Conservation (phyloP, 2,329 filamentous ascomycete genomes). For the Drechslerella dactyloides region DNA sequence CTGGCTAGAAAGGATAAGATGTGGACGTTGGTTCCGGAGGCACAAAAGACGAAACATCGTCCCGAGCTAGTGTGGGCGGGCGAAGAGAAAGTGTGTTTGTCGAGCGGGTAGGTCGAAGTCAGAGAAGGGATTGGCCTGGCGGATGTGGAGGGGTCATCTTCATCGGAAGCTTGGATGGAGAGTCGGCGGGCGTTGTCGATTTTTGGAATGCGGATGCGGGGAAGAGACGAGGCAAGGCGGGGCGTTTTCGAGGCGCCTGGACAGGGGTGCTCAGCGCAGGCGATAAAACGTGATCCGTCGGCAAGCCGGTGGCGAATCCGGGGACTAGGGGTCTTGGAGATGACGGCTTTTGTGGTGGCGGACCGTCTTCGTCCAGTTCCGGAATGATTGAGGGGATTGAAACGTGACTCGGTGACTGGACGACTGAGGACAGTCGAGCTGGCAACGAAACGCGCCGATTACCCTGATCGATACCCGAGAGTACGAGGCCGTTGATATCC, state of each 20-base stretch:
- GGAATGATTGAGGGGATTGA: too few relatives aligned
- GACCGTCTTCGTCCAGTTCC: too few relatives aligned
- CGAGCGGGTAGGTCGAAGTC: not conserved
- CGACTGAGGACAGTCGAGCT: conserved; percentile 18
- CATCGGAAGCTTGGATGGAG: not conserved
- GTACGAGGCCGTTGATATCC: conserved; percentile 18
- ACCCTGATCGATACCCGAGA: conserved; percentile 22
- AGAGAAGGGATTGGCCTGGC: not conserved
- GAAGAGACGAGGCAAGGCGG: conserved; percentile 9
- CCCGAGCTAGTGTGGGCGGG: not conserved
- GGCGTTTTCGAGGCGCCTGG: not conserved
- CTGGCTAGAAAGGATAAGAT: conserved; percentile 16
- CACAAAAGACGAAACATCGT: not conserved
- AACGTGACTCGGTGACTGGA: too few relatives aligned
- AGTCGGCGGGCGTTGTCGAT: not conserved
- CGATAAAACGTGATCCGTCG: not conserved
- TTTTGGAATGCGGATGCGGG: conserved; percentile 9
- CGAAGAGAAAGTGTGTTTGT: not conserved
- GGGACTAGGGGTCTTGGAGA: too few relatives aligned
- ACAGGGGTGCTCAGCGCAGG: not conserved
- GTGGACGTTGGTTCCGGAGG: not conserved
- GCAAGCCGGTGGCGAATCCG: not conserved
- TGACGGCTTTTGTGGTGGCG: too few relatives aligned
- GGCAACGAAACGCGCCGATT: conserved; percentile 31
- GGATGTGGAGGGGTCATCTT: not conserved